Percentiles rank a stretch among this genome's conserved stretches.
These are phyloP conservation scores for Trametes elegans DNA, from an alignment of 768 basidiomycete genomes.

Conservation along the genomic window DNA sequence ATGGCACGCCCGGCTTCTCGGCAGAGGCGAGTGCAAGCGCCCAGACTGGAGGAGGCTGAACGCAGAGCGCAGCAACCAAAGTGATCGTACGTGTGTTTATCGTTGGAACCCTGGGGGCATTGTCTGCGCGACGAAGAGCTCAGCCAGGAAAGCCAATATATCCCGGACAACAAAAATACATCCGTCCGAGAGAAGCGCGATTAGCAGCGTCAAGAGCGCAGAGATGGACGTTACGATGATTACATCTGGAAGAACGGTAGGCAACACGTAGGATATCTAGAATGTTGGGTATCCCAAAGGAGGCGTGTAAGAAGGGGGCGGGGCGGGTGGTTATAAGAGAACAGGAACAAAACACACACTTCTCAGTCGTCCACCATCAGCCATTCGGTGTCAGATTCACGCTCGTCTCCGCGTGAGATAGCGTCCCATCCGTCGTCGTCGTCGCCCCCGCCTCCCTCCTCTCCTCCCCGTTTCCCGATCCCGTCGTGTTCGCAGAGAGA, in stretches of 20 bases:
- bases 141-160: conserved; percentile 16
- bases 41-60: too few relatives aligned
- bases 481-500: conserved; percentile 32
- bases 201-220: conserved; percentile 13
- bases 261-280: conserved; percentile 25
- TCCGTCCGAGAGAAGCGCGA: conserved; percentile 8
- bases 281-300: conserved; percentile 27
- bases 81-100: too few relatives aligned
- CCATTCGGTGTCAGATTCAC: conserved; percentile 92
- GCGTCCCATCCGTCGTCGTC: conserved; percentile 70
- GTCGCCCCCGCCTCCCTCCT: conserved; percentile 44
- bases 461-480: conserved; percentile 72
- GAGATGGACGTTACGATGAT: conserved; percentile 14
- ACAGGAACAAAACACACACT: conserved; percentile 10
- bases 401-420: conserved; percentile 64
- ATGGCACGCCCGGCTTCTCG: background rate
- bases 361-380: conserved; percentile 56
- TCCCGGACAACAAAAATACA: conserved; percentile 15
- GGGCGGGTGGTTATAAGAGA: conserved; percentile 7
- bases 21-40: background rate
- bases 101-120: too few relatives aligned
- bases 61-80: too few relatives aligned
- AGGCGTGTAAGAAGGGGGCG: conserved; percentile 2
- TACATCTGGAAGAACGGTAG: conserved; percentile 8
- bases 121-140: too few relatives aligned